A percentile compares a stretch with the other conserved stretches of the same genome.
Conservation (phyloP, 768 basidiomycete genomes). For the Lyophyllum shimeji region DNA sequence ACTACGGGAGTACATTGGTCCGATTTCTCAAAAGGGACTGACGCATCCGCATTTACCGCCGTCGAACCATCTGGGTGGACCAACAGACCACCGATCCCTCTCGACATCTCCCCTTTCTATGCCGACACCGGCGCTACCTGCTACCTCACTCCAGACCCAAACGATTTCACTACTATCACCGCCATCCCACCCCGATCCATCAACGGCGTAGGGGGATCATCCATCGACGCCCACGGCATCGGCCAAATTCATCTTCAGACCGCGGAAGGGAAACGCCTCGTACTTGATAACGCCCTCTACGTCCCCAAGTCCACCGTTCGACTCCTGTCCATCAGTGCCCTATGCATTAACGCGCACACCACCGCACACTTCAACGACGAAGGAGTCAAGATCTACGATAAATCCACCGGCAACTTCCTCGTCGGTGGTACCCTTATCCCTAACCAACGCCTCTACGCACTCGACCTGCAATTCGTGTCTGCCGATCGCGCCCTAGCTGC, state of each 20-base stretch:
- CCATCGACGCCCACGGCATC: neutral
- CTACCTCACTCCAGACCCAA: conserved; percentile 21
- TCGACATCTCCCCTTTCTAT: conserved; percentile 18
- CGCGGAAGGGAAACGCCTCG: neutral
- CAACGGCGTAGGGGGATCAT: conserved; percentile 25
- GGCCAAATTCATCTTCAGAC: neutral
- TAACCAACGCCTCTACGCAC: conserved; percentile 16
- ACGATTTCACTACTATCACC: conserved; percentile 23
- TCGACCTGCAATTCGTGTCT: conserved; percentile 4
- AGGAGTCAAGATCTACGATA: neutral
- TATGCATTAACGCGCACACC: neutral
- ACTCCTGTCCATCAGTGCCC: neutral
- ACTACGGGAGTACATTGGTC: too few species aligned
- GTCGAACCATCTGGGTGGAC: neutral
- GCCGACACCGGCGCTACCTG: conserved; percentile 24
- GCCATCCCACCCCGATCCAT: conserved; percentile 22
- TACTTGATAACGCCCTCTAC: neutral
- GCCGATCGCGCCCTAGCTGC: conserved; percentile 18
- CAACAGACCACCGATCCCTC: neutral
- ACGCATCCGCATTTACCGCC: neutral
- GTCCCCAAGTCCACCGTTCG: neutral
- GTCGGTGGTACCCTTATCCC: conserved; percentile 10
- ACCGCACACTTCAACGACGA: neutral
- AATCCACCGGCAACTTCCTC: conserved; percentile 4
- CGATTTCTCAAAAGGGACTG: neutral